Conservation (phyloP, 2,329 filamentous ascomycete species). For the Fusarium torreyae region DNA sequence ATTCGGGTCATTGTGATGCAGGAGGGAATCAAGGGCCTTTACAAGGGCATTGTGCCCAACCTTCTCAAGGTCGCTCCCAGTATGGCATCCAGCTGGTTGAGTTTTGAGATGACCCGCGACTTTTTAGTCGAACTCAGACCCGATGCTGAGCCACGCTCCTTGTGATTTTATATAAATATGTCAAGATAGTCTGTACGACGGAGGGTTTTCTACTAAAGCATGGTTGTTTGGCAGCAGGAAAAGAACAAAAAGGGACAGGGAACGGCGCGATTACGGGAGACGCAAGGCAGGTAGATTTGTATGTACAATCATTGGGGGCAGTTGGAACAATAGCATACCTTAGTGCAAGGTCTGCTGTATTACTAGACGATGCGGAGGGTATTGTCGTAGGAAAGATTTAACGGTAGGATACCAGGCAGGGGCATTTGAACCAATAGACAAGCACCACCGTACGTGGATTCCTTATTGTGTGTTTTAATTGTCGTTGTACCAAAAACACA, state of each 20-base stretch:
- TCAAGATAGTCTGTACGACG: slow-evolving; percentile 38
- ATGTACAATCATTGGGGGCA: slow-evolving; percentile 39
- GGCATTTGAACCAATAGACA: slow-evolving; percentile 43
- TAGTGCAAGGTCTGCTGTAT: slow-evolving; percentile 11
- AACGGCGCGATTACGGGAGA: slow-evolving; percentile 30
- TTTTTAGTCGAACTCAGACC: slow-evolving; percentile 78
- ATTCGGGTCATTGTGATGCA: slow-evolving; percentile 84
- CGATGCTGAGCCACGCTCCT: slow-evolving; percentile 52
- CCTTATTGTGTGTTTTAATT: background rate
- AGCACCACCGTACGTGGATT: slow-evolving; percentile 6
- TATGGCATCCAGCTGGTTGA: slow-evolving; percentile 99
- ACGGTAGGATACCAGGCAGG: slow-evolving; percentile 22
- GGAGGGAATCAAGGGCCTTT: slow-evolving; percentile 88
- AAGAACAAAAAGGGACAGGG: slow-evolving; percentile 22
- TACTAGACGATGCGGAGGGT: slow-evolving; percentile 28
- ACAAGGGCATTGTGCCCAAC: slow-evolving; percentile 97
- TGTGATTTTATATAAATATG: slow-evolving; percentile 46
- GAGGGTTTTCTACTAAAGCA: slow-evolving; percentile 14
- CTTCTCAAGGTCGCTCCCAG: slow-evolving; percentile 97
- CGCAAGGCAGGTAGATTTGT: slow-evolving; percentile 35
- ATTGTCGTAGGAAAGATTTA: slow-evolving; percentile 15
- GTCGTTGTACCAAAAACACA: too few relatives aligned
- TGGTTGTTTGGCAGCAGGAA: slow-evolving; percentile 7
- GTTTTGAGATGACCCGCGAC: slow-evolving; percentile 94
- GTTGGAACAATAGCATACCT: slow-evolving; percentile 14